These are phyloP conservation scores for Leavenworthia alabamica DNA, from an alignment of 345 rosid species.

Conservation along the genomic window DNA sequence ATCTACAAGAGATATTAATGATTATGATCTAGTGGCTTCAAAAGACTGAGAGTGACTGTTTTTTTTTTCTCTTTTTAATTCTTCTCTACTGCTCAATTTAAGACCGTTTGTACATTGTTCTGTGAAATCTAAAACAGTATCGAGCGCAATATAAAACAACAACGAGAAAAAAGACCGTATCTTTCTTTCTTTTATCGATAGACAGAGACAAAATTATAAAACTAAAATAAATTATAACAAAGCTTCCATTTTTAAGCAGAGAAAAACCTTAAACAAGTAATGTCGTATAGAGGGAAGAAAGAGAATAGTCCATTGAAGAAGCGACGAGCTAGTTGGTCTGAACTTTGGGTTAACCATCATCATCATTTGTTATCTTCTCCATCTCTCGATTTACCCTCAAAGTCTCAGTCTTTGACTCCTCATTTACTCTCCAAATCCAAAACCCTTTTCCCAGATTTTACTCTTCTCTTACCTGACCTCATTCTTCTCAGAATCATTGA, in stretches of 20 bases:
- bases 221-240: not conserved
- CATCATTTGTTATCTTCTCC: slow-evolving; percentile 22
- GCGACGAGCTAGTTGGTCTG: slow-evolving; percentile 52
- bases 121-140: slow-evolving; percentile 4
- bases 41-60: slow-evolving; percentile 27
- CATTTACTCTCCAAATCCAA: slow-evolving; percentile 34
- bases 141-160: not conserved
- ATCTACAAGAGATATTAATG: not conserved
- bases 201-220: not conserved
- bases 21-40: slow-evolving; percentile 21
- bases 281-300: slow-evolving; percentile 44
- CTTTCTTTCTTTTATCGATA: slow-evolving; percentile 15
- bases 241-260: slow-evolving; percentile 13
- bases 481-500: slow-evolving; percentile 60
- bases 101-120: slow-evolving; percentile 17
- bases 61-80: no score
- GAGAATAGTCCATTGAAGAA: slow-evolving; percentile 42
- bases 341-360: slow-evolving; percentile 45
- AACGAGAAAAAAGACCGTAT: slow-evolving; percentile 19
- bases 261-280: slow-evolving; percentile 8
- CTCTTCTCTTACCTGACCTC: slow-evolving; percentile 66
- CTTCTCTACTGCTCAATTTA: slow-evolving; percentile 11
- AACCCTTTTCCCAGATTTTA: slow-evolving; percentile 45
- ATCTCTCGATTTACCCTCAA: slow-evolving; percentile 51
- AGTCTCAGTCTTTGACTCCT: slow-evolving; percentile 42